Base-by-base conservation (phyloP, 257 asterid species). In the Solanum sejunctum region DNA sequence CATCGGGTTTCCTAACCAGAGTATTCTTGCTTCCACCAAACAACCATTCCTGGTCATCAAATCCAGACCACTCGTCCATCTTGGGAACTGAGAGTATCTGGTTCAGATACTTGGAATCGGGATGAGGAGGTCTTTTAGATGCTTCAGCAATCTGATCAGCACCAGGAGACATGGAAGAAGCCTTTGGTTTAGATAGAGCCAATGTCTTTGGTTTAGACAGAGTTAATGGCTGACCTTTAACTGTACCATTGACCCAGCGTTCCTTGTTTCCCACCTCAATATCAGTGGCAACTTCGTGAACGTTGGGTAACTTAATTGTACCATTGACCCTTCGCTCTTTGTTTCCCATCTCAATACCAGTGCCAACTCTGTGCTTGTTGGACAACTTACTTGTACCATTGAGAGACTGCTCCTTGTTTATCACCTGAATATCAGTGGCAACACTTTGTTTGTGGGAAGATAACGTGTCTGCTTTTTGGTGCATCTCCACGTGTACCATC, bases 341-440 rank as follows among this genome's bases (percentile, higher is more conserved):
- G 54, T 61, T 64, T 72, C 86, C 92, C 82, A 84, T 32, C 84
- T 77, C 26, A 82, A 84, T 84, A 52, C 69, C 83, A 88, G 80
- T 82, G 43, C 89, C 89, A 85, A 58, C 21, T 72, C 87, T 84
- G 23, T 85, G 88, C 56, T 84, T 88, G 78, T 87, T 91, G 54
- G 84, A 73, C 9, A 51, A 51, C 61, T 92, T 89, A 32, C 73
- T 60, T 7, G 78, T 84, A 86, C 97, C 94, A 84, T 93, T 93
- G 64, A 77, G 77, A 83, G 77, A 52, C 79, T 39, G 61, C 64
- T 85, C 90, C 84, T 80, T 85, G 54, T 61, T 70, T 61, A 85
- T 90, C 84, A 85, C 64, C 84, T 82, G 39, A 82, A 82, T 84
- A 56, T 67, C 83, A 84, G 70, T 75, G 20, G 89, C 87, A 85